Conservation (phyloP, 2,329 filamentous ascomycete genomes). For the Cordyceps cicadae region DNA sequence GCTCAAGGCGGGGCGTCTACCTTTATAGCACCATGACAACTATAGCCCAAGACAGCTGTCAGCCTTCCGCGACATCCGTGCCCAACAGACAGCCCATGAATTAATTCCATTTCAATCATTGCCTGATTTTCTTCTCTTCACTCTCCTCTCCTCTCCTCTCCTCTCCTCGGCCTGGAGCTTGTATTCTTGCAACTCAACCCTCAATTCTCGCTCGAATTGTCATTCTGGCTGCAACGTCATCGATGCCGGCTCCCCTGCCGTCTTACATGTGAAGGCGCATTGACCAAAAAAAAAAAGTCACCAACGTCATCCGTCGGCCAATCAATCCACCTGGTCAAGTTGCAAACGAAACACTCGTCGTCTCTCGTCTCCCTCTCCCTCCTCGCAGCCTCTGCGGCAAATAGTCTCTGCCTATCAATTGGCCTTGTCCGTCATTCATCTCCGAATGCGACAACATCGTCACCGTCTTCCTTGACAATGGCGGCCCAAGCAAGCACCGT, state of each 20-base stretch:
- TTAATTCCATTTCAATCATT: neutral
- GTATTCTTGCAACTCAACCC: too few species aligned
- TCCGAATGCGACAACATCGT: neutral
- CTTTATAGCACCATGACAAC: too few species aligned
- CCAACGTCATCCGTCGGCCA: neutral
- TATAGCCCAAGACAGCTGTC: too few species aligned
- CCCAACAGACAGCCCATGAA: too few species aligned
- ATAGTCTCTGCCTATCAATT: neutral
- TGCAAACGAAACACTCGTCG: too few species aligned
- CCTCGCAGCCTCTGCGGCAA: neutral
- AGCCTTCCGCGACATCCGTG: conserved; percentile 4
- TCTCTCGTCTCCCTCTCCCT: too few species aligned
- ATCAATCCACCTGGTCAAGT: neutral
- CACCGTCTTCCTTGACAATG: neutral
- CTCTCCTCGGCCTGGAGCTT: too few species aligned
- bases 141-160: neutral
- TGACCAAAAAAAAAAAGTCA: neutral
- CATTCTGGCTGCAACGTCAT: too few species aligned
- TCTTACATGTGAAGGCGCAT: neutral
- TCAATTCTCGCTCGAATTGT: too few species aligned
- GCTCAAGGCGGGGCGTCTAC: neutral
- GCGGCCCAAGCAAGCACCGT: neutral
- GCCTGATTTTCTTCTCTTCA: too few species aligned
- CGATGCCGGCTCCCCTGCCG: too few species aligned
- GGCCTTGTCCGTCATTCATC: too few species aligned